A percentile compares a stretch with the other conserved stretches of the same genome.
Conservation (phyloP, 148 eudicot genomes). For the Rhododendron henanense region DNA sequence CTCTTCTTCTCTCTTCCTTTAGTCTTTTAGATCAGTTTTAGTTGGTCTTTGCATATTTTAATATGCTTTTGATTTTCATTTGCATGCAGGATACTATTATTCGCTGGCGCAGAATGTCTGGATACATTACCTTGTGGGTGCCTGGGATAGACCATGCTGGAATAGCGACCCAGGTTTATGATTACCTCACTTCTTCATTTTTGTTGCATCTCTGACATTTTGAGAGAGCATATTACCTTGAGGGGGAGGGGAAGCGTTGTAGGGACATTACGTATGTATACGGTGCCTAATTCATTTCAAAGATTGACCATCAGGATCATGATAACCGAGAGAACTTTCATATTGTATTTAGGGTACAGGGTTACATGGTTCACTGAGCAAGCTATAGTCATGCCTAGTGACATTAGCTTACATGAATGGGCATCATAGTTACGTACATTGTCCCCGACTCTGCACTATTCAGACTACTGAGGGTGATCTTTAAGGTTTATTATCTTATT, state of each 20-base stretch:
- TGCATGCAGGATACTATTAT: slow-evolving; percentile 73
- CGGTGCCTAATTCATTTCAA: not conserved
- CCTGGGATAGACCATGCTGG: slow-evolving; percentile 99
- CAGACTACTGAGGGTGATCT: not conserved
- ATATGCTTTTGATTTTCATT: slow-evolving; percentile 7
- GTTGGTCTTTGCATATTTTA: not conserved
- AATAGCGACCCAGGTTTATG: slow-evolving; percentile 87
- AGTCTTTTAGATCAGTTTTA: not conserved
- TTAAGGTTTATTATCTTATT: not conserved
- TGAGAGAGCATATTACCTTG: not conserved
- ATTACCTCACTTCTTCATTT: not conserved
- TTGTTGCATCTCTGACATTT: not conserved
- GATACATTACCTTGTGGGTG: slow-evolving; percentile 92
- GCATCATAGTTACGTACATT: not conserved
- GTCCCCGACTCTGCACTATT: not conserved
- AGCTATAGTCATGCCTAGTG: not conserved
- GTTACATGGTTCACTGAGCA: too few relatives aligned
- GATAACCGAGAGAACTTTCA: not conserved
- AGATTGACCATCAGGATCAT: not conserved
- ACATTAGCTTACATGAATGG: not conserved
- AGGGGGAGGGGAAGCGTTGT: not conserved
- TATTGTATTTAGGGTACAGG: not conserved
- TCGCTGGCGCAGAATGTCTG: slow-evolving; percentile 93
- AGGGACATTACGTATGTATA: not conserved
- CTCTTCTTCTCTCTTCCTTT: not conserved